Percentiles rank a stretch among this genome's conserved stretches.
Evolutionary conservation across 2,329 filamentous ascomycete genomes (phyloP).

Genomic region (Chlorencoelia australis): DNA sequence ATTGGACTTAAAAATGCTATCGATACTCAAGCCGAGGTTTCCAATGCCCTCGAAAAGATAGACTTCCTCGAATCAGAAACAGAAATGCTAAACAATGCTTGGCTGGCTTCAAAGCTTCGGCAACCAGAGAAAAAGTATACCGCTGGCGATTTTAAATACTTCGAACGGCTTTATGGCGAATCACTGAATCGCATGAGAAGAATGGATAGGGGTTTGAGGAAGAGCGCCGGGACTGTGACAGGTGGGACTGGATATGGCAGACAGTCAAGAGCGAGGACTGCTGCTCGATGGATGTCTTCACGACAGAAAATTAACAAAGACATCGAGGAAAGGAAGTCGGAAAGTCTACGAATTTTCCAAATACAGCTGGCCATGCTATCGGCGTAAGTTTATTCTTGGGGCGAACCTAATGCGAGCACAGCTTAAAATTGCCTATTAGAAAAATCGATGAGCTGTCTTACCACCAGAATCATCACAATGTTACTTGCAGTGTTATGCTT

Average conservation of each 20-base stretch:
- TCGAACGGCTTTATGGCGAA: slow-evolving; percentile 12
- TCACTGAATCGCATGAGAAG: slow-evolving; percentile 12
- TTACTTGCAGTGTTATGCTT: slow-evolving; percentile 8
- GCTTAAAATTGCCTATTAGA: slow-evolving; percentile 8
- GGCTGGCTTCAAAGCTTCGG: slow-evolving; percentile 13
- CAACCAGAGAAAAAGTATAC: slow-evolving; percentile 14
- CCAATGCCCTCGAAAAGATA: slow-evolving; percentile 15
- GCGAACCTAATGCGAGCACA: too few relatives aligned
- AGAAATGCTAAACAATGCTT: slow-evolving; percentile 17
- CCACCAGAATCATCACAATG: slow-evolving; percentile 16
- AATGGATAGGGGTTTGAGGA: slow-evolving; percentile 12
- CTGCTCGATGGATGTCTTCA: slow-evolving; percentile 15
- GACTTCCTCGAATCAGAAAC: slow-evolving; percentile 17
- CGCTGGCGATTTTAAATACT: slow-evolving; percentile 16
- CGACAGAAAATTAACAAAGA: slow-evolving; percentile 13
- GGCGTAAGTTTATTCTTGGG: slow-evolving; percentile 11
- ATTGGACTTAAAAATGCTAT: slow-evolving; percentile 14
- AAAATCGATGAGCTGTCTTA: slow-evolving; percentile 19
- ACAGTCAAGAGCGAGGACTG: slow-evolving; percentile 14
- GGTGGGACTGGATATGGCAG: slow-evolving; percentile 14
- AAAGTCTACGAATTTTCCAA: slow-evolving; percentile 16
- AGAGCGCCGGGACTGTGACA: slow-evolving; percentile 7
- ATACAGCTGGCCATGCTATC: slow-evolving; percentile 17
- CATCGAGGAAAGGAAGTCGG: slow-evolving; percentile 14
- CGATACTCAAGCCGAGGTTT: slow-evolving; percentile 16